Evolutionary conservation across 345 rosid genomes (phyloP), one percentile per base, ranked within the genome.

Genomic region (Pistacia integerrima): DNA sequence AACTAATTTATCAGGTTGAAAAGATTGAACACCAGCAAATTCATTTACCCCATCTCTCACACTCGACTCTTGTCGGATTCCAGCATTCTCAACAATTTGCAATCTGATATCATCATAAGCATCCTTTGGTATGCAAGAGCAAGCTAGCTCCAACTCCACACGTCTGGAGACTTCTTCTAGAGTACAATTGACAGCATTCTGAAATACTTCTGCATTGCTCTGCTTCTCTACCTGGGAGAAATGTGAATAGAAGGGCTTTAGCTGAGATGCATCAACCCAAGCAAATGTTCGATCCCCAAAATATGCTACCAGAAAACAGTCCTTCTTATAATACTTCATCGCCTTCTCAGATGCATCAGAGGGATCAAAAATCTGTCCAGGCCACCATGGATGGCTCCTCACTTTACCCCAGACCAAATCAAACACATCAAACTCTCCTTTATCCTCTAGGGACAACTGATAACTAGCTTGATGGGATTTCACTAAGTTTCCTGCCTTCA

Each of bases 301-400:
- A 79, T 89, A 91, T 28, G 92, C 93, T 5, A 91, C 93, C 82
- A 91, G 83, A 83, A 83, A 88, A 68, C 85, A 80, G 74, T 88
- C 93, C 79, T 84, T 89, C 76, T 89, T 85, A 48, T 88, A 82
- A 87, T 88, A 82, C 72, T 82, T 87, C 79, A 83, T 69, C 35
- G 93, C 92, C 83, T 80, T 86, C 69, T 89, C 93, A 8, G 92
- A 89, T 20, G 96, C 90, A 77, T 87, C 87, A n/a, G 90, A 80
- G 70, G 90, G 82, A 82, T 91, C 87, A 77, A 85, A 88, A 60
- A 91, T 91, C 84, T 91, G 93, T 8, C 96, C 96, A 71, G 96
- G 96, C 96, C 96, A 91, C 96, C 93, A 89, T 3, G 92, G 96
- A 80, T 91, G 93, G 84, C 93, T 89, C 80, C 90, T 86, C 57